Evolutionary conservation across 371 early-diverging fungal species (phyloP).

Genomic region (Umbelopsis sp.): DNA sequence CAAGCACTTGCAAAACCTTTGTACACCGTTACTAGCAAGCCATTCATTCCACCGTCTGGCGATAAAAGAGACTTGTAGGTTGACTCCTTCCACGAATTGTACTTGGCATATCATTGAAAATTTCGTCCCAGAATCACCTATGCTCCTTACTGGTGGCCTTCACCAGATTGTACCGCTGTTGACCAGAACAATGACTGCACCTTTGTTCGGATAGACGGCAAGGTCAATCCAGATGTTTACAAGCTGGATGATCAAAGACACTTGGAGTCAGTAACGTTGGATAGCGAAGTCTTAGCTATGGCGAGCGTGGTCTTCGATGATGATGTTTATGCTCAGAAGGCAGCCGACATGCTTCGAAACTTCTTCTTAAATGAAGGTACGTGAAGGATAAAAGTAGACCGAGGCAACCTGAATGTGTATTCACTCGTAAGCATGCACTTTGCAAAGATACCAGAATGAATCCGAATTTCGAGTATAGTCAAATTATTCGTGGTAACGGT

Average conservation of each 20-base stretch:
- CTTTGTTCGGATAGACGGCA: background rate
- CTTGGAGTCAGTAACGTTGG: constrained; percentile 4
- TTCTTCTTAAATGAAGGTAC: background rate
- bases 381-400: background rate
- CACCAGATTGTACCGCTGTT: background rate
- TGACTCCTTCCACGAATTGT: background rate
- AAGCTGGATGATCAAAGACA: constrained; percentile 4
- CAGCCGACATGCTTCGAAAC: background rate
- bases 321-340: background rate
- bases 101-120: background rate
- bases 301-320: background rate
- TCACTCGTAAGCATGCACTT: too few species aligned
- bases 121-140: background rate
- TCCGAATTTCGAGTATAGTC: background rate
- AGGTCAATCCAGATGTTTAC: constrained; percentile 9
- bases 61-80: constrained; percentile 1
- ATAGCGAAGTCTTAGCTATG: background rate
- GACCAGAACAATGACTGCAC: background rate
- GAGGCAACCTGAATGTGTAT: too few species aligned
- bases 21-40: background rate
- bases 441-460: background rate
- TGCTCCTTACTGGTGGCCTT: constrained; percentile 9
- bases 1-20: background rate
- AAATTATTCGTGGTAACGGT: too few species aligned
- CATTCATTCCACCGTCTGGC: background rate